phyloP scores from a whole-genome alignment of 2,329 filamentous ascomycete species.

The Neopestalotiopsis sp. region DNA sequence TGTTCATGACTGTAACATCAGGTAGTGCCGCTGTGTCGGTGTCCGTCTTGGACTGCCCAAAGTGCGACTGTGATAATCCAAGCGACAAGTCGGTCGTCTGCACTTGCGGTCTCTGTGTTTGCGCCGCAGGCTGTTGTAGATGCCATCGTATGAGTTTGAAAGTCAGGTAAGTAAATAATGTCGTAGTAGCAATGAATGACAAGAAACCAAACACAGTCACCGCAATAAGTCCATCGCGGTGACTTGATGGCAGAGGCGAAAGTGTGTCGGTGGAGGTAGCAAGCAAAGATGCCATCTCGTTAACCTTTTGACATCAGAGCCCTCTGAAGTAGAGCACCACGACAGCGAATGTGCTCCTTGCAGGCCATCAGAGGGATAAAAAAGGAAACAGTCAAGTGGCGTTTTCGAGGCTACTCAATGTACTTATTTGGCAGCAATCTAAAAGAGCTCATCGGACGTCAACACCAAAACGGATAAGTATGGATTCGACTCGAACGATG shows the following conservation, averaged over 20 bases:
- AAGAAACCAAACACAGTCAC: slow-evolving; percentile 21
- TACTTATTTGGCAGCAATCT: background rate
- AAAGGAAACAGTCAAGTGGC: background rate
- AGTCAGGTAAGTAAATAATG: slow-evolving; percentile 21
- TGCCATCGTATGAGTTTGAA: slow-evolving; percentile 23
- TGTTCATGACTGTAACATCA: background rate
- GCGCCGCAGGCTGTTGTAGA: slow-evolving; percentile 24
- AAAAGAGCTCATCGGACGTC: background rate
- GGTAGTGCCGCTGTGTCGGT: background rate
- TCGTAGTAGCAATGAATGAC: slow-evolving; percentile 17
- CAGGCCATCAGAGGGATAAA: background rate
- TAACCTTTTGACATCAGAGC: background rate
- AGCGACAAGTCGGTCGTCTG: slow-evolving; percentile 11
- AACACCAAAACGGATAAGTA: background rate
- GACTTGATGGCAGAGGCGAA: slow-evolving; percentile 1
- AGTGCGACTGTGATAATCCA: slow-evolving; percentile 14
- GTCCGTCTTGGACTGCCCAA: slow-evolving; percentile 1
- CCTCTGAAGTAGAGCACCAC: background rate
- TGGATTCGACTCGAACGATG: background rate
- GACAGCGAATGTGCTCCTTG: background rate
- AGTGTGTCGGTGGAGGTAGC: slow-evolving; percentile 12
- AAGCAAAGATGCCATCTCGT: slow-evolving; percentile 11
- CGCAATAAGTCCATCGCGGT: slow-evolving; percentile 23
- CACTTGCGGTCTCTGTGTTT: background rate
- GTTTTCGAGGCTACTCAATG: background rate